A percentile compares a stretch with the other conserved stretches of the same genome.
These are phyloP conservation scores for Cadophora luteo-olivacea DNA, from an alignment of 2,329 filamentous ascomycete species.

Conservation along the genomic window DNA sequence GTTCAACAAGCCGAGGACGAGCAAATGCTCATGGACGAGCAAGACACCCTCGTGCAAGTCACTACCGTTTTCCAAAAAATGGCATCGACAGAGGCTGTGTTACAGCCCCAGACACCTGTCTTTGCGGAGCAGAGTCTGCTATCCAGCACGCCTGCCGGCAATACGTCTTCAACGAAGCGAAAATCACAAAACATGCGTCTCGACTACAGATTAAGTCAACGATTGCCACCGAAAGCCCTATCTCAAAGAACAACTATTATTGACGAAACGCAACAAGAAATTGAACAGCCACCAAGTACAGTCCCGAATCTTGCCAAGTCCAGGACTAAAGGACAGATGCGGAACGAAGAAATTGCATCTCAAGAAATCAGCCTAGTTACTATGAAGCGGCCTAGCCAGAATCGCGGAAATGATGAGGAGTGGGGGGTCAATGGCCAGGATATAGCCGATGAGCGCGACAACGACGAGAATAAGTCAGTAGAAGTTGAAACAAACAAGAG, in stretches of 20 bases:
- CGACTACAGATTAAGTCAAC: neutral
- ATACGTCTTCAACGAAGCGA: slow-evolving; percentile 9
- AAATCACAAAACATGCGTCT: neutral
- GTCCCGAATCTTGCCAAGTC: neutral
- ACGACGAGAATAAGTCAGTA: neutral
- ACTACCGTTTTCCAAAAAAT: neutral
- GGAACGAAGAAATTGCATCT: slow-evolving; percentile 2
- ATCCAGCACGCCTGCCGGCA: slow-evolving; percentile 1
- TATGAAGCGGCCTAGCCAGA: slow-evolving; percentile 8
- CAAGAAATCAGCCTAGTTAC: slow-evolving; percentile 17
- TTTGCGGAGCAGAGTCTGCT: neutral
- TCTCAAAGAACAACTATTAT: neutral
- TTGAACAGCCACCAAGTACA: neutral
- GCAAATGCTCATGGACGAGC: neutral
- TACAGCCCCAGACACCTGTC: neutral
- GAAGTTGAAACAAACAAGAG: neutral
- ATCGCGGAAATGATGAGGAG: neutral
- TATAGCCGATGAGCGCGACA: neutral
- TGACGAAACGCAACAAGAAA: no score
- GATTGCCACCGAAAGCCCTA: neutral
- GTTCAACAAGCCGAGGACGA: neutral
- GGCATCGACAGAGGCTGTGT: neutral
- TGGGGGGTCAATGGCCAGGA: neutral
- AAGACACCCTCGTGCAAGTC: neutral
- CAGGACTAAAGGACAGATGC: neutral